Conservation (phyloP, 495 filamentous ascomycete species). For the Pseudevernia furfuracea region DNA sequence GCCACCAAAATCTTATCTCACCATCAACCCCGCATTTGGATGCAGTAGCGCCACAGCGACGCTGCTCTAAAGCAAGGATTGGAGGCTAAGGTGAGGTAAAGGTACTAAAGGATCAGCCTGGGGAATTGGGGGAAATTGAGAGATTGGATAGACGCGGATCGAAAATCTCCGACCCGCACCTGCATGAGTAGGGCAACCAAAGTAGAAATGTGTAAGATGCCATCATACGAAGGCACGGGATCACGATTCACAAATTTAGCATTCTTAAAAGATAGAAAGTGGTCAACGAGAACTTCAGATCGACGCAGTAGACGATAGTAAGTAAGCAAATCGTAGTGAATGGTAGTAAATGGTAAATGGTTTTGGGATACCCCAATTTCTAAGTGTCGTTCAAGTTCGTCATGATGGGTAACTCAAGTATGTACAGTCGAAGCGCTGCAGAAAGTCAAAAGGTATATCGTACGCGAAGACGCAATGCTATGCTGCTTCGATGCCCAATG, state of each 20-base stretch:
- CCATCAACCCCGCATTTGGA: conserved; percentile 1
- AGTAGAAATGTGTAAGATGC: neutral
- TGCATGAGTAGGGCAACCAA: neutral
- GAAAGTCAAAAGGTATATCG: conserved; percentile 7
- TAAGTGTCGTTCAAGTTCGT: conserved; percentile 6
- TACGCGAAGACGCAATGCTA: conserved; percentile 7
- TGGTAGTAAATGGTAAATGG: neutral
- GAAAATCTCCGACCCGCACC: conserved; percentile 11
- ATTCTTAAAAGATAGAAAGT: neutral
- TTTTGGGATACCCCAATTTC: neutral
- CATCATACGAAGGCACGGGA: neutral
- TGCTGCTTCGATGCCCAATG: conserved; percentile 7
- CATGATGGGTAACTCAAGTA: neutral
- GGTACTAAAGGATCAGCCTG: neutral
- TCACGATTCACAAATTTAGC: neutral
- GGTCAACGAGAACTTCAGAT: neutral
- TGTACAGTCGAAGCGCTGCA: conserved; percentile 12
- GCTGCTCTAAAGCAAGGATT: conserved; percentile 7
- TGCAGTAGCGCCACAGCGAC: neutral
- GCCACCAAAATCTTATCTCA: conserved; percentile 1
- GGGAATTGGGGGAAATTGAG: neutral
- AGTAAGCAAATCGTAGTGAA: neutral
- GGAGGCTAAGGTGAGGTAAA: too few species aligned
- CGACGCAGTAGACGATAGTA: neutral
- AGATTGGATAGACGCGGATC: neutral